phyloP scores from a whole-genome alignment of 441 rosid genomes.

The Pelargonium myrrhifolium region DNA sequence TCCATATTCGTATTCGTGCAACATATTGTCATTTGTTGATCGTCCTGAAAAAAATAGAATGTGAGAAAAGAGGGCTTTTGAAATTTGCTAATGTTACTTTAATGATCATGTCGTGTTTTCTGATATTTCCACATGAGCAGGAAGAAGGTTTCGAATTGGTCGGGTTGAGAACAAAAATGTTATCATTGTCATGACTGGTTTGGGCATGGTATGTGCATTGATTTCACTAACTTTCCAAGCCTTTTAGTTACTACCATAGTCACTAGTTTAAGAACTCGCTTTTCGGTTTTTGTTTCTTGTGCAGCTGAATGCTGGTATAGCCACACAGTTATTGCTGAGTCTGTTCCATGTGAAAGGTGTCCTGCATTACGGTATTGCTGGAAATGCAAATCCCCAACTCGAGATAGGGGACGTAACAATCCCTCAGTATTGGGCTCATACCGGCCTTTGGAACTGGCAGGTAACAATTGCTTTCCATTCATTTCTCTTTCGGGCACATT shows the following conservation, averaged over 20 bases:
- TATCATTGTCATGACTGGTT: slow-evolving; percentile 53
- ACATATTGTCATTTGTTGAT: too few species aligned
- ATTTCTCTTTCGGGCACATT: too few species aligned
- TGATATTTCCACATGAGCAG: slow-evolving; percentile 19
- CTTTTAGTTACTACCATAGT: not conserved
- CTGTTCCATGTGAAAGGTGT: slow-evolving; percentile 52
- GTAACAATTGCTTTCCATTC: slow-evolving; percentile 15
- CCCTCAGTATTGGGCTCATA: slow-evolving; percentile 66
- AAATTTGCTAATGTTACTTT: too few species aligned
- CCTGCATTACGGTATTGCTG: slow-evolving; percentile 60
- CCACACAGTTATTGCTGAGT: slow-evolving; percentile 44
- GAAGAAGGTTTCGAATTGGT: slow-evolving; percentile 54
- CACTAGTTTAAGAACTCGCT: not conserved
- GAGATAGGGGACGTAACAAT: slow-evolving; percentile 65
- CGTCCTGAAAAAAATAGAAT: too few species aligned
- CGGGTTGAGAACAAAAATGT: slow-evolving; percentile 30
- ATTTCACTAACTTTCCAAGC: not conserved
- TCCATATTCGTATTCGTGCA: too few species aligned
- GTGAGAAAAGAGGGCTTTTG: too few species aligned
- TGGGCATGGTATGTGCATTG: slow-evolving; percentile 45
- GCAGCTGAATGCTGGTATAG: slow-evolving; percentile 61
- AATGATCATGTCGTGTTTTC: too few species aligned
- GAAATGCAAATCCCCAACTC: slow-evolving; percentile 55
- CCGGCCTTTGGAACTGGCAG: slow-evolving; percentile 81
- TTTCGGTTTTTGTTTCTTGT: not conserved